Conservation (phyloP, 1,139 yeast species). For the Yamadazyma membranifaciens region DNA sequence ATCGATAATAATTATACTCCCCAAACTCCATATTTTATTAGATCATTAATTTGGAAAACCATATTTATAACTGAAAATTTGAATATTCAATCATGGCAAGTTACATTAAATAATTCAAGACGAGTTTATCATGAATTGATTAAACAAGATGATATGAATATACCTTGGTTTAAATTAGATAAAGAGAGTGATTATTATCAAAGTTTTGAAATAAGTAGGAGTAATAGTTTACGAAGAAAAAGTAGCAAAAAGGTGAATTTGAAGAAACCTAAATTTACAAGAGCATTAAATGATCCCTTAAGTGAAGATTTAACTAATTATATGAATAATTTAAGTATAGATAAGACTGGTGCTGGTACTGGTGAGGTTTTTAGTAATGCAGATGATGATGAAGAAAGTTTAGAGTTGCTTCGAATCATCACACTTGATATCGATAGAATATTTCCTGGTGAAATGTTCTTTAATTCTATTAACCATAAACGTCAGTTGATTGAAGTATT, state of each 20-base stretch:
- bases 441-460: constrained; percentile 58
- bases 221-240: constrained; percentile 14
- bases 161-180: constrained; percentile 41
- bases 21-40: constrained; percentile 22
- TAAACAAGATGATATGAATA: constrained; percentile 29
- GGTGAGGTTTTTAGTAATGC: neutral
- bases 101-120: constrained; percentile 28
- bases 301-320: too few species aligned
- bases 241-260: constrained; percentile 6
- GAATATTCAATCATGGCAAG: constrained; percentile 36
- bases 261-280: constrained; percentile 16
- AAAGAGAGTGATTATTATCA: constrained; percentile 30
- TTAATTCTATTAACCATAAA: constrained; percentile 31
- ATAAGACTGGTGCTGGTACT: neutral
- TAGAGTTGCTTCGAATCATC: constrained; percentile 42
- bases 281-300: constrained; percentile 15
- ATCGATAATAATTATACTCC: constrained; percentile 33
- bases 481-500: constrained; percentile 49
- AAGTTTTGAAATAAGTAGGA: constrained; percentile 16
- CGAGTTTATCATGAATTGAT: constrained; percentile 38
- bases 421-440: constrained; percentile 62
- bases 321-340: neutral
- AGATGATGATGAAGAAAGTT: constrained; percentile 13
- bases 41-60: constrained; percentile 41
- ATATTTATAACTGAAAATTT: constrained; percentile 39